Base-by-base conservation (phyloP, 2,329 filamentous ascomycete genomes). In the Ceratocystis lukuohia region DNA sequence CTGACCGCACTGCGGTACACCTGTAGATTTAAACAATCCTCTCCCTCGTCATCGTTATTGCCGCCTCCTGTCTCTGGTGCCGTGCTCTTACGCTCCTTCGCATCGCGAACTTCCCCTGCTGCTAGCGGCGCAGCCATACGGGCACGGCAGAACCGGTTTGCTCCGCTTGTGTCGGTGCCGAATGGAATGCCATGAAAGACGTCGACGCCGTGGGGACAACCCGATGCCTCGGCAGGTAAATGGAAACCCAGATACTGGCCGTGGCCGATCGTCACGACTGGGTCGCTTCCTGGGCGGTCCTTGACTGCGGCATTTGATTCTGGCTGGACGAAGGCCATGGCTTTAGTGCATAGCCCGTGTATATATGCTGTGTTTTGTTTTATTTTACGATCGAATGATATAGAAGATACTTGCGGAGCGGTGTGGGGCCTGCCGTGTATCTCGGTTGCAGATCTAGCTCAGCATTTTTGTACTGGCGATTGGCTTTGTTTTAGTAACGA, bases 21-120 rank as follows among this genome's bases (percentile, higher is more conserved):
- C 70, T 84, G 83, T 6, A 78, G 71, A 68, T 79, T 80, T 33
- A 85, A 74, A 66, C 81, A 83, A 71, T 82, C 76, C 73, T 85
- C 82, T 62, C 77, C 20, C 44, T 59, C 53, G 2, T 46, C 50
- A n/a, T 48, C 62, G 12, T 63, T 50, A 17, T 17, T 12, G 12
- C 72, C n/a, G 71, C 72, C 65, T 73, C 68, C 56, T 28, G 69
- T 67, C 20, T 70, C 71, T 25, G 67, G 69, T 6, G 63, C 68
- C 25, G 65, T 67, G 61, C 73, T 72, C 20, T 56, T 56, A 17
- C 15, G 8, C 12, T 48, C 30, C 7, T 46, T 37, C 37, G 37
- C 64, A 2, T 45, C 44, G 2, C 44, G 15, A 12, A 61, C 37
- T 12, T 46, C 64, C 1, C 53, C 64, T n/a, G n/a, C 15, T 30